Base-by-base conservation (phyloP, 2,329 filamentous ascomycete species). In the Hymenoscyphus scutula region DNA sequence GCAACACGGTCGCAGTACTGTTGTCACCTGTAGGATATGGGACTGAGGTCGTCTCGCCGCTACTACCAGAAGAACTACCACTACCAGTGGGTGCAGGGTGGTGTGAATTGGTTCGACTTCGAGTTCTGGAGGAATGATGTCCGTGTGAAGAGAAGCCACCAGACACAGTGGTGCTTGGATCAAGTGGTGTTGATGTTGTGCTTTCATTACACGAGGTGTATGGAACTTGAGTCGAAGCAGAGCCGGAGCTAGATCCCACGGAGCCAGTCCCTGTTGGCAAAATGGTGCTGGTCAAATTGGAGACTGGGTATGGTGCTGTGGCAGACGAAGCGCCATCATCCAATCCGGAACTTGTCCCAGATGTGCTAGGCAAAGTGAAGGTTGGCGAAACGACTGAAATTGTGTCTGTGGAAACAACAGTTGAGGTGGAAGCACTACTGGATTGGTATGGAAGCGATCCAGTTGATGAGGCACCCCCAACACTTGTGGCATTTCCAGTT, bases 271-370 rank as follows among this genome's bases (percentile, higher is more conserved):
- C 65, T 11, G 61, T 62, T 23, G 65, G 63, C 27, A 58, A 56
- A 13, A 45, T 34, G 4, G 34, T 32, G 13, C 41, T 57, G n/a
- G 59, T 56, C 7, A 59, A 64, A 23, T 67, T 67, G 5, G 58
- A 58, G 19, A 53, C 58, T 27, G 65, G 63, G n/a, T 62, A 66
- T 13, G 65, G 65, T 10, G 53, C 61, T 10, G 58, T 34, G 37
- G 65, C 59, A 8, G 45, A 53, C 11, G 57, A 30, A 29, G 15
- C n/a, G 17, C 32, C 51, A 27, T 53, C 51, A 15, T 19, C 11
- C 7, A 25, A 30, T 7, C 23, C 51, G 30, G 29, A 27, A 19
- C 51, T 53, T 30, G 51, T 53, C 29, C 51, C 51, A 53, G 51
- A 27, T 53, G 51, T 29, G 23, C 19, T 53, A 13, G 51, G 23